Evolutionary conservation across 108 stramenopile genomes (phyloP).

Genomic region (Nitzschia putrida): DNA sequence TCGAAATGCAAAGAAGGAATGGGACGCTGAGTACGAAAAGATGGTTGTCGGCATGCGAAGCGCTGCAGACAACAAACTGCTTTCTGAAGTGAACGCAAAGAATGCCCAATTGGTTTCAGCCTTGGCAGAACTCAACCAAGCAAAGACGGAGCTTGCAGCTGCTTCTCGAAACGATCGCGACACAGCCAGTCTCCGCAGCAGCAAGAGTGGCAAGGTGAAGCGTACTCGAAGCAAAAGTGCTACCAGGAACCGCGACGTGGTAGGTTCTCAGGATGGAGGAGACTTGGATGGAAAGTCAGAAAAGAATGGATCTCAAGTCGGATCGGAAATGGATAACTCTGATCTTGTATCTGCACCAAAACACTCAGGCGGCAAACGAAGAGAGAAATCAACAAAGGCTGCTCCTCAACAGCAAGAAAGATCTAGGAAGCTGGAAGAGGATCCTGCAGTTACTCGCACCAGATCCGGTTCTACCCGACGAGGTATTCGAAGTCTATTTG

Average conservation of each 20-base stretch:
- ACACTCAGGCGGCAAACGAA: not conserved
- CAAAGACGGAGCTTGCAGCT: slow-evolving; percentile 16
- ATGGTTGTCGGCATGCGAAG: not conserved
- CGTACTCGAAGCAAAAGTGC: not conserved
- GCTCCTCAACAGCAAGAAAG: not conserved
- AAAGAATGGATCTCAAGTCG: no score
- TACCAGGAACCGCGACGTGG: no score
- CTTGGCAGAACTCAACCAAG: slow-evolving; percentile 13
- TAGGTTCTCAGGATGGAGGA: no score
- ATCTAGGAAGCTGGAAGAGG: no score
- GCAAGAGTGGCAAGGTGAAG: not conserved
- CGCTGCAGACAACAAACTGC: slow-evolving; percentile 8
- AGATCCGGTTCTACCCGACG: no score
- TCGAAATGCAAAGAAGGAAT: slow-evolving; percentile 28
- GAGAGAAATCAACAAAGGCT: not conserved
- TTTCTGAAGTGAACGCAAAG: slow-evolving; percentile 7
- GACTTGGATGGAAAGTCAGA: no score
- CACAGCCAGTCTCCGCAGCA: not conserved
- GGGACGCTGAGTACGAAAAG: slow-evolving; percentile 30
- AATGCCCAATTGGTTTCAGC: slow-evolving; percentile 2
- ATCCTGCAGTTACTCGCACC: no score
- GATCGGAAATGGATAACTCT: no score
- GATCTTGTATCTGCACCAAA: not conserved
- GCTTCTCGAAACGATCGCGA: slow-evolving; percentile 4
- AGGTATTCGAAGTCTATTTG: no score